These are phyloP conservation scores for Phytophthora megakarya DNA, from an alignment of 352 stramenopile genomes.

Conservation along the genomic window DNA sequence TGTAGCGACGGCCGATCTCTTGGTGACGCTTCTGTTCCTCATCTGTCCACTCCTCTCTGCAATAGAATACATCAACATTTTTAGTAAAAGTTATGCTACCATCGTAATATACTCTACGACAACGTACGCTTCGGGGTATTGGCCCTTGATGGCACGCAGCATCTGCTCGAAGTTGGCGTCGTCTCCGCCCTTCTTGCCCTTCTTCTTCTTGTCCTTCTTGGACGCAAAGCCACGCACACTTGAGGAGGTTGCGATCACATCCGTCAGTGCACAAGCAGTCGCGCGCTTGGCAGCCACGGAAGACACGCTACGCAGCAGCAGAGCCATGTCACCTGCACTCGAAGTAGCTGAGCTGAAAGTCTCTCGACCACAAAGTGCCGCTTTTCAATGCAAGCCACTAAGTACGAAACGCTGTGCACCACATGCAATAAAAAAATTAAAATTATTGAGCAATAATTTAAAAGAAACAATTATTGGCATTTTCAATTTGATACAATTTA, in stretches of 20 bases:
- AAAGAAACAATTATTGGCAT: too few relatives aligned
- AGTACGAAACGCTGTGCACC: conserved; percentile 23
- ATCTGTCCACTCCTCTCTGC: conserved; percentile 77
- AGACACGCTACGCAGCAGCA: conserved; percentile 36
- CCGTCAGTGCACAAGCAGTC: conserved; percentile 18
- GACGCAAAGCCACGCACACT: conserved; percentile 47
- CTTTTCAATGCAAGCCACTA: not conserved
- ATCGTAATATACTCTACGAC: not conserved
- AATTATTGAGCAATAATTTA: conserved; percentile 19
- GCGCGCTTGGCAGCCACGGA: conserved; percentile 34
- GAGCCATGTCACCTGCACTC: conserved; percentile 27
- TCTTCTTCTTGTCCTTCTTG: conserved; percentile 65
- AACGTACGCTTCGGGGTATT: conserved; percentile 75
- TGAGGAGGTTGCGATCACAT: conserved; percentile 12
- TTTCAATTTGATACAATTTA: too few relatives aligned
- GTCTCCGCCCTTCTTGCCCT: conserved; percentile 54
- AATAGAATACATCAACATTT: not conserved
- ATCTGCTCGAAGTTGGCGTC: conserved; percentile 87
- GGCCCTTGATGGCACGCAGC: conserved; percentile 79
- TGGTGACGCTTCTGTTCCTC: conserved; percentile 80
- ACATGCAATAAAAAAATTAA: conserved; percentile 20
- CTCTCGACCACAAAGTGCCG: conserved; percentile 35
- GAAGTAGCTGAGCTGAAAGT: conserved; percentile 18
- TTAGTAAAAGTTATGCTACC: not conserved
- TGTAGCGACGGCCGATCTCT: conserved; percentile 84